Conservation (phyloP, 176 grass and related monocot species). For the Oryza brachyantha region DNA sequence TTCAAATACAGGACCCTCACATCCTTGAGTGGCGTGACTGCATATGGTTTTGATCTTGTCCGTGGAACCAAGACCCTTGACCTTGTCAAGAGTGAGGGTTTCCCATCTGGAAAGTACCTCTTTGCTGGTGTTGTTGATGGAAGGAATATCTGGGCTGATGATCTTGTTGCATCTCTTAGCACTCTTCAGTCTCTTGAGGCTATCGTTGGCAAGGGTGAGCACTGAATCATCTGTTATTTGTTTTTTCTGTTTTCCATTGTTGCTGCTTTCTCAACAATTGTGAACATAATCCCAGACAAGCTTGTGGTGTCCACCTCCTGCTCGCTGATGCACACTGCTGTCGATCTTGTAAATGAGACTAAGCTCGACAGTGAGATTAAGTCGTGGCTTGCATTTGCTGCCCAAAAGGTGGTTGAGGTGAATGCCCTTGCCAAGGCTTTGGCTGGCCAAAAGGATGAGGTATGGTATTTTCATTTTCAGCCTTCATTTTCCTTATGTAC, state of each 20-base stretch:
- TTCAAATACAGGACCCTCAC: conserved; percentile 64
- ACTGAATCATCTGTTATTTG: conserved; percentile 9
- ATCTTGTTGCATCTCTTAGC: conserved; percentile 75
- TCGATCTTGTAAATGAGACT: conserved; percentile 91
- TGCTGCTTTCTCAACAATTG: conserved; percentile 20
- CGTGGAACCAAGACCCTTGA: conserved; percentile 87
- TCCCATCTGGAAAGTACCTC: conserved; percentile 82
- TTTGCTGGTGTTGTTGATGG: conserved; percentile 98
- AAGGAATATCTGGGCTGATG: conserved; percentile 90
- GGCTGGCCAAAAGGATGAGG: conserved; percentile 76
- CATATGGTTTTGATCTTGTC: conserved; percentile 84
- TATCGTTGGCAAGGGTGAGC: conserved; percentile 77
- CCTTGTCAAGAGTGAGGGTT: conserved; percentile 53
- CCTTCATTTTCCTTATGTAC: not conserved
- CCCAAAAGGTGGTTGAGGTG: conserved; percentile 98
- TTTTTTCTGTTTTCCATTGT: not conserved
- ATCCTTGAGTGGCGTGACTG: conserved; percentile 63
- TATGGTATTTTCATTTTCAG: conserved; percentile 10
- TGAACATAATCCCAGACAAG: conserved; percentile 58
- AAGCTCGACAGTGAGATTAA: conserved; percentile 92
- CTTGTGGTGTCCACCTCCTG: conserved; percentile 96
- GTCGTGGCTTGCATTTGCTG: conserved; percentile 98
- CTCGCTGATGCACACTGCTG: conserved; percentile 95
- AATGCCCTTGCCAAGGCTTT: conserved; percentile 92
- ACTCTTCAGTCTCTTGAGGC: conserved; percentile 68